A percentile compares a stretch with the other conserved stretches of the same genome.
These are phyloP conservation scores for Tarenaya hassleriana DNA, from an alignment of 345 rosid genomes.

Conservation along the genomic window DNA sequence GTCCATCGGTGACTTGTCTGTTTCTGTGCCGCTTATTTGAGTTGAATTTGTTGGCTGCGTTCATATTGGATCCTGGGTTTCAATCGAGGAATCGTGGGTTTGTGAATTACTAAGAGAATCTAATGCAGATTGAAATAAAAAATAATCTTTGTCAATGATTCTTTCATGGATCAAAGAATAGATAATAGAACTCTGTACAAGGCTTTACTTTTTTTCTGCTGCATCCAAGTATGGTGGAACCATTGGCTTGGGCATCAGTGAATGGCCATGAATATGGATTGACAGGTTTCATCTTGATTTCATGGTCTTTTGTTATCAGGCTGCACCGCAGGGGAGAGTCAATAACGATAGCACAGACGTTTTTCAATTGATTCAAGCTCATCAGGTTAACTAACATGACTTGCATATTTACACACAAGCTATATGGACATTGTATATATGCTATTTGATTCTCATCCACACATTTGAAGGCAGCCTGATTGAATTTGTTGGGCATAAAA, in stretches of 20 bases:
- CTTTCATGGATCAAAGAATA: too few relatives aligned
- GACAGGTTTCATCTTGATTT: conserved; percentile 1
- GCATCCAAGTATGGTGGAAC: too few relatives aligned
- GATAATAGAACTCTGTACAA: too few relatives aligned
- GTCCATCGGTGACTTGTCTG: background rate
- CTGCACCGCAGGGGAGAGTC: conserved; percentile 47
- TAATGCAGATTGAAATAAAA: background rate
- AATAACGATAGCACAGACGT: conserved; percentile 36
- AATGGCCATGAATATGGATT: too few relatives aligned
- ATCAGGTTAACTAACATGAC: conserved; percentile 53
- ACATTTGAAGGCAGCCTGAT: background rate
- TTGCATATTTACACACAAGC: background rate
- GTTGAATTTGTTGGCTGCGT: too few relatives aligned
- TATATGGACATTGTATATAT: background rate
- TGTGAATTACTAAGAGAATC: background rate
- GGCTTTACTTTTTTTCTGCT: too few relatives aligned
- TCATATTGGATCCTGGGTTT: background rate
- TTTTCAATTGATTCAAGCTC: conserved; percentile 68
- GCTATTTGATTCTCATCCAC: background rate
- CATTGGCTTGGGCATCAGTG: background rate
- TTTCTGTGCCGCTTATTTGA: background rate
- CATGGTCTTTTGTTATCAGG: conserved; percentile 35
- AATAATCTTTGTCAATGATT: background rate
- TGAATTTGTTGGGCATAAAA: background rate
- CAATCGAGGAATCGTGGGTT: background rate